phyloP scores from a whole-genome alignment of 495 filamentous ascomycete species.

The Penicillium diatomitis region DNA sequence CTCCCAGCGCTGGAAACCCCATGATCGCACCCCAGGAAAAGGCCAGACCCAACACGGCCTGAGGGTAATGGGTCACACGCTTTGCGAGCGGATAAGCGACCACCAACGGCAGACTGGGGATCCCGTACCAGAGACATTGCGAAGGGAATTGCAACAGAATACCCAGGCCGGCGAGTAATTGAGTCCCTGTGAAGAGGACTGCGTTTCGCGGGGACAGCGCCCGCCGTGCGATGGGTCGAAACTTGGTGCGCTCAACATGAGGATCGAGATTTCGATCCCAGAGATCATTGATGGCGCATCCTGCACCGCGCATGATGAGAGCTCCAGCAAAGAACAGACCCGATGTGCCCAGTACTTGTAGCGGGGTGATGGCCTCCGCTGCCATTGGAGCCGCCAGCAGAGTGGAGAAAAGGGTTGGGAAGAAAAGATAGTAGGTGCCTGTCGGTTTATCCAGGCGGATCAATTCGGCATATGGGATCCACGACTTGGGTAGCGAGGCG shows the following conservation, averaged over 20 bases:
- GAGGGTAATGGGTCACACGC: slow-evolving; percentile 88
- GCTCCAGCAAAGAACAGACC: slow-evolving; percentile 81
- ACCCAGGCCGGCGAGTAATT: slow-evolving; percentile 71
- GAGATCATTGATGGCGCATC: slow-evolving; percentile 94
- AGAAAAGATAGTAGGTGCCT: slow-evolving; percentile 91
- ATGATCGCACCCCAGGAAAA: slow-evolving; percentile 97
- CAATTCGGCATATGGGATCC: slow-evolving; percentile 91
- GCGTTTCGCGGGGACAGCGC: slow-evolving; percentile 69
- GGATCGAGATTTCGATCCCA: slow-evolving; percentile 94
- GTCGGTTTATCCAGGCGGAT: slow-evolving; percentile 89
- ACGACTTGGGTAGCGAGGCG: slow-evolving; percentile 61
- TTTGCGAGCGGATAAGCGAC: slow-evolving; percentile 85
- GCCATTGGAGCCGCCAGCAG: slow-evolving; percentile 41
- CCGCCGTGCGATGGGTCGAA: slow-evolving; percentile 80
- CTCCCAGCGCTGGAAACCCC: slow-evolving; percentile 86
- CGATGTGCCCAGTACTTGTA: slow-evolving; percentile 56
- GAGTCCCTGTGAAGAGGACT: slow-evolving; percentile 70
- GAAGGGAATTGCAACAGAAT: slow-evolving; percentile 79
- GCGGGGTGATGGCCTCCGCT: slow-evolving; percentile 44
- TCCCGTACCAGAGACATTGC: slow-evolving; percentile 77
- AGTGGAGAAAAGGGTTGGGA: slow-evolving; percentile 89
- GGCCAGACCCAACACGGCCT: slow-evolving; percentile 81
- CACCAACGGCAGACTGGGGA: slow-evolving; percentile 77
- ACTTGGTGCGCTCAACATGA: slow-evolving; percentile 75
- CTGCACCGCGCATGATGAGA: slow-evolving; percentile 93